phyloP scores from a whole-genome alignment of 768 basidiomycete genomes.

The Hebeloma cylindrosporum region DNA sequence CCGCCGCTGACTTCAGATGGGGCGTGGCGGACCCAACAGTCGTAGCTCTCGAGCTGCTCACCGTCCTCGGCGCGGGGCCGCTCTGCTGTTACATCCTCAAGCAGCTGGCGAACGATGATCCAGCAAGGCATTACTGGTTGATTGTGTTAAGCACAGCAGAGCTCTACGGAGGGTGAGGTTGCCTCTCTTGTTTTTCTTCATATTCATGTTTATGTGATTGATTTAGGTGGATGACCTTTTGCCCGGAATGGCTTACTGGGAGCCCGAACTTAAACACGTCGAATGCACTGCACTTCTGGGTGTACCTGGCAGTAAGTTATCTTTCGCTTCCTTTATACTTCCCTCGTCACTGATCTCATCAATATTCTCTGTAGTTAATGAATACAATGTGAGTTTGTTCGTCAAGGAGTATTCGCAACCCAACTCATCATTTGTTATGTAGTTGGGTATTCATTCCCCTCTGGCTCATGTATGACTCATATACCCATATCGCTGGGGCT shows the following conservation, averaged over 20 bases:
- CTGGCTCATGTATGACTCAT: constrained; percentile 78
- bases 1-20: constrained; percentile 80
- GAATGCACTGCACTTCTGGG: constrained; percentile 72
- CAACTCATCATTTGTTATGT: constrained; percentile 6
- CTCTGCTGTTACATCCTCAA: constrained; percentile 71
- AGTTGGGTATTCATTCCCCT: constrained; percentile 84
- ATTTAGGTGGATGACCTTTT: constrained; percentile 82
- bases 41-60: constrained; percentile 81
- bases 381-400: constrained; percentile 61
- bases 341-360: background rate
- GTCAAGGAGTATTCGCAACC: background rate
- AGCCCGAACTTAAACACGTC: constrained; percentile 71
- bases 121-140: constrained; percentile 76
- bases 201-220: background rate
- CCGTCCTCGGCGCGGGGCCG: constrained; percentile 76
- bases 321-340: background rate
- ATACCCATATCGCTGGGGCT: constrained; percentile 61
- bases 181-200: background rate
- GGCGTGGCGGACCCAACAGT: constrained; percentile 75
- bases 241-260: constrained; percentile 81
- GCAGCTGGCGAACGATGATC: constrained; percentile 63
- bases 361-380: constrained; percentile 66
- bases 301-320: constrained; percentile 72
- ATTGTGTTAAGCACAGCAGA: constrained; percentile 76
- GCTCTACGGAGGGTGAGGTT: constrained; percentile 70